A percentile compares a stretch with the other conserved stretches of the same genome.
Evolutionary conservation across 139 green algal species (phyloP).

Genomic region (Volvox reticuliferus): DNA sequence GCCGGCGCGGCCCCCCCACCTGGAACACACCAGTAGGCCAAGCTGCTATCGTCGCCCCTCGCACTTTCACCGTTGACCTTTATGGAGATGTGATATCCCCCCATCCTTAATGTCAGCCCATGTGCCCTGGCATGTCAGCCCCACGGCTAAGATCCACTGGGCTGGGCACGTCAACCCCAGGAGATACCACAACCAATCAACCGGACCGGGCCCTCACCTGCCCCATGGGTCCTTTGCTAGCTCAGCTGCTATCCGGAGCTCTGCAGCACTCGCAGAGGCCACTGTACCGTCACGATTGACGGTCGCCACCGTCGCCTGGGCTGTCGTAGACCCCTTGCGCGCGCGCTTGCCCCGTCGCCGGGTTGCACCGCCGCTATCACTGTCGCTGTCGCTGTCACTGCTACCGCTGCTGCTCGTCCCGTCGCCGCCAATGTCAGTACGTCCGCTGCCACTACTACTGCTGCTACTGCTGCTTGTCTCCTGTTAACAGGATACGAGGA

Average conservation of each 20-base stretch:
- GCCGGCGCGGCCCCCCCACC: slow-evolving; percentile 74
- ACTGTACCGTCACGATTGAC: slow-evolving; percentile 80
- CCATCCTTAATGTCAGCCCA: too few relatives aligned
- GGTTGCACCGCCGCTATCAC: slow-evolving; percentile 37
- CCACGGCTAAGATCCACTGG: too few relatives aligned
- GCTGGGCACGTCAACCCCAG: too few relatives aligned
- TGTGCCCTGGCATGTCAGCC: too few relatives aligned
- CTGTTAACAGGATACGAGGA: not conserved
- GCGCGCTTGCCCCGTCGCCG: slow-evolving; percentile 17
- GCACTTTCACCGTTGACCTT: too few relatives aligned
- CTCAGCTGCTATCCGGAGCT: slow-evolving; percentile 74
- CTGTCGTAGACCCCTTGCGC: not conserved
- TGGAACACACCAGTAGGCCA: not conserved
- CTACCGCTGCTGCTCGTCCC: not conserved
- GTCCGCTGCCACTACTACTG: slow-evolving; percentile 1
- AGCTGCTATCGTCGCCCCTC: too few relatives aligned
- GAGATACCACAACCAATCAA: too few relatives aligned
- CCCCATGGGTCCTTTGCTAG: slow-evolving; percentile 75
- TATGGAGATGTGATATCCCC: too few relatives aligned
- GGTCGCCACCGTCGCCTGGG: not conserved
- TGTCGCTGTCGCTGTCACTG: slow-evolving; percentile 49
- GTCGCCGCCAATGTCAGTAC: not conserved
- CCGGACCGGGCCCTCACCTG: slow-evolving; percentile 27
- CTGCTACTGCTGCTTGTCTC: slow-evolving; percentile 25
- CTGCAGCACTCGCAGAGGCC: slow-evolving; percentile 59